Evolutionary conservation across 208 protist genomes (phyloP).

Genomic region (Leishmania aethiopica): DNA sequence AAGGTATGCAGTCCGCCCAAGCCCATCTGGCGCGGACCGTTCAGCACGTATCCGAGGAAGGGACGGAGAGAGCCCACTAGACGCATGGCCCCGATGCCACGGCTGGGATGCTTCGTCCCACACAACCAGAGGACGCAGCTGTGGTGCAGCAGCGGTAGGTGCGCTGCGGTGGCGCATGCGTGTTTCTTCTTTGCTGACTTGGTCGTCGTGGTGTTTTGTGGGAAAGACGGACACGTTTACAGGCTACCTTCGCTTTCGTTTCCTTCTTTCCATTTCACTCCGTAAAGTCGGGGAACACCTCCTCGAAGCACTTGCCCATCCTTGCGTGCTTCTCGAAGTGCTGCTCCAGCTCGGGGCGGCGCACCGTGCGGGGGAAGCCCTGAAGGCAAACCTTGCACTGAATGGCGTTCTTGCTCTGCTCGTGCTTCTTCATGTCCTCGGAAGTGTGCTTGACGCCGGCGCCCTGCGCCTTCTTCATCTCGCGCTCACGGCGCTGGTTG

Average conservation of each 20-base stretch:
- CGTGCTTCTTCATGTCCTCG: slow-evolving; percentile 77
- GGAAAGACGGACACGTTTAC: neutral
- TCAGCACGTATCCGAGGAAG: neutral
- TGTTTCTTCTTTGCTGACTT: no score
- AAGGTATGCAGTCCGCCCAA: no score
- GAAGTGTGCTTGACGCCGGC: slow-evolving; percentile 47
- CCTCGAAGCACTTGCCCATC: slow-evolving; percentile 52
- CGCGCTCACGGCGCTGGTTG: slow-evolving; percentile 66
- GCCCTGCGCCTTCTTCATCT: slow-evolving; percentile 47
- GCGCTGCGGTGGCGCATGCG: no score
- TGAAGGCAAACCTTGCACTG: slow-evolving; percentile 80
- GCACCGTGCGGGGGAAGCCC: slow-evolving; percentile 77
- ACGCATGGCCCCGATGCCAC: no score
- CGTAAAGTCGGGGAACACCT: slow-evolving; percentile 48
- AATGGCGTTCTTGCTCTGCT: slow-evolving; percentile 73
- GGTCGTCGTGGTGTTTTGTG: no score
- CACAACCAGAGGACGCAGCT: neutral
- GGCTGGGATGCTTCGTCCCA: no score
- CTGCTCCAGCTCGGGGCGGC: slow-evolving; percentile 71
- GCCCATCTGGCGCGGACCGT: no score
- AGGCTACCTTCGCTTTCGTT: neutral
- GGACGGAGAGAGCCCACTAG: neutral
- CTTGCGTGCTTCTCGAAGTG: slow-evolving; percentile 79
- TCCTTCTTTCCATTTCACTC: neutral
- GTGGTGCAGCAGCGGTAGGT: neutral